Evolutionary conservation across 768 basidiomycete species (phyloP), one percentile per base, ranked within the genome.

Genomic region (Lactarius vividus): DNA sequence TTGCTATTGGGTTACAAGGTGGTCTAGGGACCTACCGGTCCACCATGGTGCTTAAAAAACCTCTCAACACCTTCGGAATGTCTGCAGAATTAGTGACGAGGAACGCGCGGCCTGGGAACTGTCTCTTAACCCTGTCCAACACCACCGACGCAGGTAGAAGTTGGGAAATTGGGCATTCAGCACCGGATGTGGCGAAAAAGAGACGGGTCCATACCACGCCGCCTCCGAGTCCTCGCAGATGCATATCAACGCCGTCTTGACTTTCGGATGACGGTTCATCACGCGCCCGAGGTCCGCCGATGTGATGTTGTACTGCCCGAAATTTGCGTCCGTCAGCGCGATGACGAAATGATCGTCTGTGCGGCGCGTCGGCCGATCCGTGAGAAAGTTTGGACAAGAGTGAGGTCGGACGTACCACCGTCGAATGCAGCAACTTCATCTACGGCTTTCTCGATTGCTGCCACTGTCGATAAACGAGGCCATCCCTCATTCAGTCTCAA

Each of bases 301-400:
- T 10, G 84, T 84, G 64, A 89, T 87, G 58, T 79, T 75, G 72
- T 89, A 89, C 46, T 86, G 78, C 28, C 78, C 82, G 65, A 88
- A 88, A 74, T 88, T 89, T 9, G 87, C 88, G 71, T 89, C 87
- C 77, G 88, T 88, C 56, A 89, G 83, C 5, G 85, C 83, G 65
- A 89, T 87, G 18, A 88, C 86, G 72, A 86, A 87, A 84, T 86
- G 87, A 62, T 88, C 87, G 69, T 89, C 88, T 85, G 63, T 0
- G 56, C 2, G 26, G 35, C 35, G 35, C 11, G 11, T 10, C 10
- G 35, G 35, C 35, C 10, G 11, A 11, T 29, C 49, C 3, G 10
- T 49, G 11, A 49, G 23, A 4, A 23, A 23, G 46, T 49, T 39
- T 18, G 26, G 31, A 31, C 31, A 8, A 31, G 8, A 33, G 18